A percentile compares a stretch with the other conserved stretches of the same genome.
phyloP scores from a whole-genome alignment of 169 alveolate species.

The Babesia ovata region DNA sequence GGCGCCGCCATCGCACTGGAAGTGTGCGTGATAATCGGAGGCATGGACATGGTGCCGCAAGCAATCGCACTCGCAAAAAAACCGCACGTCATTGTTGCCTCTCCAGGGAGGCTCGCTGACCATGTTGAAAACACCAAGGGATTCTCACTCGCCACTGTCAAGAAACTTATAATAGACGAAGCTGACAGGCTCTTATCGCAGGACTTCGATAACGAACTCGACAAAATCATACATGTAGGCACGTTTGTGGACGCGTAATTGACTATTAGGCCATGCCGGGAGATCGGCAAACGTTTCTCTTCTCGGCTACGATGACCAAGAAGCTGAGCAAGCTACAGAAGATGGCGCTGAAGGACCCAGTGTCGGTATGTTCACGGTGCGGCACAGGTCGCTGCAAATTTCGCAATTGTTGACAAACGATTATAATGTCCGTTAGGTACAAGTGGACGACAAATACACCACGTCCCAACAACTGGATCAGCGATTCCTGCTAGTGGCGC shows the following conservation, averaged over 20 bases:
- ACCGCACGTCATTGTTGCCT: constrained; percentile 97
- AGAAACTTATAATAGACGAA: constrained; percentile 93
- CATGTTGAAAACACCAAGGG: constrained; percentile 98
- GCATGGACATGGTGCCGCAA: constrained; percentile 95
- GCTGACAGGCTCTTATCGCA: constrained; percentile 93
- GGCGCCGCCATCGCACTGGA: constrained; percentile 90
- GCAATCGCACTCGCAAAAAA: constrained; percentile 92
- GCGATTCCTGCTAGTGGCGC: constrained; percentile 92
- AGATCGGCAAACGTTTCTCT: constrained; percentile 93
- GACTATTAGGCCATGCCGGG: constrained; percentile 79
- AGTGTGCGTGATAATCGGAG: constrained; percentile 96
- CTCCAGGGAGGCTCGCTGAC: constrained; percentile 99
- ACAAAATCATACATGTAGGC: constrained; percentile 88
- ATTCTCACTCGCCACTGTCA: constrained; percentile 88
- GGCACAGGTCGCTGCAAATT: not conserved
- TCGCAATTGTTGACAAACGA: not conserved
- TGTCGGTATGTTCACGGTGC: constrained; percentile 40
- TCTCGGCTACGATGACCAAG: constrained; percentile 99
- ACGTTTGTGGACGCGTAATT: not conserved
- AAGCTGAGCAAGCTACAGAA: constrained; percentile 95
- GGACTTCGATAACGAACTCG: constrained; percentile 97
- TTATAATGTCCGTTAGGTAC: constrained; percentile 22
- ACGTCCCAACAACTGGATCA: constrained; percentile 91
- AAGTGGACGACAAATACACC: constrained; percentile 85
- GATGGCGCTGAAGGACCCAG: constrained; percentile 95